These are phyloP conservation scores for Pseudogymnoascus sp. DNA, from an alignment of 2,329 filamentous ascomycete genomes.

Conservation along the genomic window DNA sequence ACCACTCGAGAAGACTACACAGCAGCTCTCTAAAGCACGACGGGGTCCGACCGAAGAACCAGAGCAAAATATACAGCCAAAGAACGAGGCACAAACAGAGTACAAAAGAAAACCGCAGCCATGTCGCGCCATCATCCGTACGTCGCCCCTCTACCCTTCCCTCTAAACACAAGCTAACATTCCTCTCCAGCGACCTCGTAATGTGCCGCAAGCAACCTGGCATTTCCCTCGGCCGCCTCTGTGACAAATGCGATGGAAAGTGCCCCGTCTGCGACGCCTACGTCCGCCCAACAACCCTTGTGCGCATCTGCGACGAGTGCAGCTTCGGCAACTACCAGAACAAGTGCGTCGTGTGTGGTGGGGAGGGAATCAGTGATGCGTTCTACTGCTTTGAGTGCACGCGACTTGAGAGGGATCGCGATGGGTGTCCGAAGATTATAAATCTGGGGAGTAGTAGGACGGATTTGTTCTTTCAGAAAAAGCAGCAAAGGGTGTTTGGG, in stretches of 20 bases:
- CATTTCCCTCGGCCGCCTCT: conserved; percentile 95
- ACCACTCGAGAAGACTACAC: background rate
- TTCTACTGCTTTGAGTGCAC: conserved; percentile 99
- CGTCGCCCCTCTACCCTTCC: conserved; percentile 29
- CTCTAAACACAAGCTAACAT: conserved; percentile 8
- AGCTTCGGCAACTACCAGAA: conserved; percentile 99
- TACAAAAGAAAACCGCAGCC: conserved; percentile 22
- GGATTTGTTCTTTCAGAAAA: conserved; percentile 50
- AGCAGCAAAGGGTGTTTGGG: conserved; percentile 6
- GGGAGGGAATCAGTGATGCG: conserved; percentile 94
- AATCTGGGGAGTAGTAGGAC: conserved; percentile 93
- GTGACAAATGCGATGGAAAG: conserved; percentile 99
- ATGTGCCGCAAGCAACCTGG: conserved; percentile 99
- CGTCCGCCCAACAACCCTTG: conserved; percentile 92
- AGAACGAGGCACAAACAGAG: background rate
- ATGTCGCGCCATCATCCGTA: conserved; percentile 95
- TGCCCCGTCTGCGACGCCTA: conserved; percentile 98
- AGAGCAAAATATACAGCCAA: background rate
- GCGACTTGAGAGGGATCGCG: conserved; percentile 88
- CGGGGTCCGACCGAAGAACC: background rate
- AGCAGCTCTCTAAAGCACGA: background rate
- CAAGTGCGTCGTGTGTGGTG: conserved; percentile 97
- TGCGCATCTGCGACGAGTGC: conserved; percentile 98
- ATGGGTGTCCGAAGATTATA: conserved; percentile 98
- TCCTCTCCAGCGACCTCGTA: conserved; percentile 67